phyloP scores from a whole-genome alignment of 164 flowering plant genomes.

The Cinnamomum micranthum region DNA sequence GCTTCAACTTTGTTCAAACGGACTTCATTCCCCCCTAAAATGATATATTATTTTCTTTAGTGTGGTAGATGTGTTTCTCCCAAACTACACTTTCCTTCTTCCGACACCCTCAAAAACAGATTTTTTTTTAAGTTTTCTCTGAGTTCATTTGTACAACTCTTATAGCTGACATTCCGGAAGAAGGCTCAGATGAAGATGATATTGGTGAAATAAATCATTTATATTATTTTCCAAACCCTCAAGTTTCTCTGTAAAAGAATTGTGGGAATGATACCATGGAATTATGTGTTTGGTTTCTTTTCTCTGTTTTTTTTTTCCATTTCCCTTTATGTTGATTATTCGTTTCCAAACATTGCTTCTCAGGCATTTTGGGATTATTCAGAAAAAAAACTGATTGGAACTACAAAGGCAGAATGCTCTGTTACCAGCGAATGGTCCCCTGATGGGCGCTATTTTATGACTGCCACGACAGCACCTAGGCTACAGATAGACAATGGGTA shows the following conservation, averaged over 20 bases:
- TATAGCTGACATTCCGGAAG: neutral
- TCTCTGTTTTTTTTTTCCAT: too few relatives aligned
- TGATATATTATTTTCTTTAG: too few relatives aligned
- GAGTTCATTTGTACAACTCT: too few relatives aligned
- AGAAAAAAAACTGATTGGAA: constrained; percentile 71
- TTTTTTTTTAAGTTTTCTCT: too few relatives aligned
- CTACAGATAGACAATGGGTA: constrained; percentile 98
- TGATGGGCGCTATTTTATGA: constrained; percentile 89
- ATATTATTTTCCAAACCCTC: neutral
- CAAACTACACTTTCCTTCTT: too few relatives aligned
- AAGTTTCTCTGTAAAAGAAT: neutral
- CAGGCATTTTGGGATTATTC: constrained; percentile 93
- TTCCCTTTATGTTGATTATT: neutral
- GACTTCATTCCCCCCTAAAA: too few relatives aligned
- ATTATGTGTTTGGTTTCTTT: neutral
- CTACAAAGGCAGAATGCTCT: constrained; percentile 85
- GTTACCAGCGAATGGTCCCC: constrained; percentile 99
- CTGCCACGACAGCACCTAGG: constrained; percentile 98
- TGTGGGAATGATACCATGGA: neutral
- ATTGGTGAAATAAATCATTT: neutral
- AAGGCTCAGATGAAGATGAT: neutral
- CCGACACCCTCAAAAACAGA: too few relatives aligned
- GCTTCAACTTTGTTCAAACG: too few relatives aligned
- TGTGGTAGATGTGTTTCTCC: too few relatives aligned
- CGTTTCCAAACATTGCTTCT: neutral